Base-by-base conservation (phyloP, 352 stramenopile genomes). In the Pythium sukuiense region DNA sequence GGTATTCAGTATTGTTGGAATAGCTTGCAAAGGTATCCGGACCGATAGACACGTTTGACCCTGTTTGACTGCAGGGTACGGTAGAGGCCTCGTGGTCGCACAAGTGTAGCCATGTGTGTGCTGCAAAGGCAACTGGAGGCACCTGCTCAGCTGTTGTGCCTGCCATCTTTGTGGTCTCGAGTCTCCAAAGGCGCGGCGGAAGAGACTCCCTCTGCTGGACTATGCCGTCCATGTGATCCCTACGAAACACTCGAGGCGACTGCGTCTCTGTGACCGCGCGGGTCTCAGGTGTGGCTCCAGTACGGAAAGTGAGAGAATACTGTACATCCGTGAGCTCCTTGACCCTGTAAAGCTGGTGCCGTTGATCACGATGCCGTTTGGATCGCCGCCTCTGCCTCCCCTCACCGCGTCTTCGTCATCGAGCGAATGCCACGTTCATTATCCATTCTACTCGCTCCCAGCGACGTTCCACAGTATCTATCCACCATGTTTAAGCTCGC, bases 401-500 rank as follows among this genome's bases (percentile, higher is more conserved):
- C 32, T 18, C 16, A 30, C 6, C 12, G 18, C 29, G n/a, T 59
- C 30, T 13, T 48, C 32, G 16, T 59, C 53, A 30, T n/a, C 53
- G n/a, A 6, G 18, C 12, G 14, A 30, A 29, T 33, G 20, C 45
- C 1, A 24, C 30, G 26, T 18, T 55, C 58, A 55, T 56, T 64
- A 30, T 29, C 9, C 20, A 35, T 50, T 37, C 24, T 35, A 64
- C 58, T 64, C 58, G 58, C 58, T 26, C 13, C 32, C 37, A 43
- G 43, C 45, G 58, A 57, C 29, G 58, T 64, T 20, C 9, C 3
- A 12, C 16, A 24, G 1, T 24, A 49, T n/a, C 46, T n/a, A 37
- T 59, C 59, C 16, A 58, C 29, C n/a, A 30, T 65, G 33, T 27
- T 59, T 16, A 52, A 65, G 45, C 29, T 64, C 58, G 30, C 48